Base-by-base conservation (phyloP, 768 basidiomycete genomes). In the Amanita pallidorosea region DNA sequence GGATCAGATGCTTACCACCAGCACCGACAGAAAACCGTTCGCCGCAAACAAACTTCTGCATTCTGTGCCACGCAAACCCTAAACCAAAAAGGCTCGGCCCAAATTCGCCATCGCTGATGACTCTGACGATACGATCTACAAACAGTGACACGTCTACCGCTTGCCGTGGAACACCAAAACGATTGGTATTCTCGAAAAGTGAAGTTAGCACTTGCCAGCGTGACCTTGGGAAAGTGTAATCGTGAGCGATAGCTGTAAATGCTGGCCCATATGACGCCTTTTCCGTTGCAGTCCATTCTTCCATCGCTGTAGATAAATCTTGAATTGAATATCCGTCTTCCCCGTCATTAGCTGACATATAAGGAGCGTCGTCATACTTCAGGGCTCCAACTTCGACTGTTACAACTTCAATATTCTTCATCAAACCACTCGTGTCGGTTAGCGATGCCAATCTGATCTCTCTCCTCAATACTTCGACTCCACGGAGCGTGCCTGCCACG, bases 21-120 rank as follows among this genome's bases (percentile, higher is more conserved):
- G 89, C 83, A 52, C 89, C 89, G 50, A 91, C 67, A 17, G 80
- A 75, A 58, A 87, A 77, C 34, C 85, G 66, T 49, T 86, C 77
- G 2, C 88, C 86, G 29, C 76, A 72, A 23, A 83, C 57, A 73
- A 79, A 80, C 55, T 80, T 74, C 51, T 70, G 69, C 22, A 79
- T 29, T 38, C 70, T 68, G 1, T 80, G 78, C 6, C 80, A 51
- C 11, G 67, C 65, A 33, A 80, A 57, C 18, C 72, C 71, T 43
- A 78, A 49, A 5, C 72, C 74, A 50, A 73, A 70, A 7, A 72
- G 2, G 15, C 67, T 70, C 13, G 66, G 65, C 1, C 71, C 70
- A 57, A 63, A 65, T 56, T 70, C 69, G 13, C 83, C 83, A 29
- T 69, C 73, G 53, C 78, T 76, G 36, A 85, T 82, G 20, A 84